Conservation (phyloP, 192 early-diverging fungal species). For the Gryganskiella cystojenkinii region DNA sequence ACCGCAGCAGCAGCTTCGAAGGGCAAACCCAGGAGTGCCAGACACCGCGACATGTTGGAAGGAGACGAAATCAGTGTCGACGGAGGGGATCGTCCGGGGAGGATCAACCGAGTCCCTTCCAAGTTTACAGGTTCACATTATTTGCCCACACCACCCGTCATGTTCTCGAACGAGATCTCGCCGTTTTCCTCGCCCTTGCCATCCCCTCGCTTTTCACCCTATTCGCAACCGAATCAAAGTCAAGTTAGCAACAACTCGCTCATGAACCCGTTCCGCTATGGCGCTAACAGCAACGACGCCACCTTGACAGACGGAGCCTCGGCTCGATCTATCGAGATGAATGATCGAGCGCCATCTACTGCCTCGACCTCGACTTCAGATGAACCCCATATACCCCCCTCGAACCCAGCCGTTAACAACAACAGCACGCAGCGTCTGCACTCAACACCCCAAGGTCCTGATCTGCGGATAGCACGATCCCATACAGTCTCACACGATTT, state of each 20-base stretch:
- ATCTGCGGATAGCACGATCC: slow-evolving; percentile 15
- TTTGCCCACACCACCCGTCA: slow-evolving; percentile 24
- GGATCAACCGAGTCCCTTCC: slow-evolving; percentile 10
- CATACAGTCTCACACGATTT: background rate
- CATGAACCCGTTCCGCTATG: slow-evolving; percentile 27
- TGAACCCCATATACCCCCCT: background rate
- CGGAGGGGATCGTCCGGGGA: too few relatives aligned
- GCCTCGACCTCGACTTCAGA: background rate
- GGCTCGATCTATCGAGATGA: slow-evolving; percentile 18
- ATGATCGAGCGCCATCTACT: background rate
- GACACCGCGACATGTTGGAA: too few relatives aligned
- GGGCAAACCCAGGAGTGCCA: background rate
- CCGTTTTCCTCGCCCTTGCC: slow-evolving; percentile 7
- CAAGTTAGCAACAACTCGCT: slow-evolving; percentile 33
- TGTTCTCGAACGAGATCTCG: slow-evolving; percentile 3
- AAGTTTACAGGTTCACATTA: slow-evolving; percentile 44
- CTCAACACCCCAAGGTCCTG: background rate
- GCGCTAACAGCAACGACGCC: background rate
- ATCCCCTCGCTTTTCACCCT: slow-evolving; percentile 30
- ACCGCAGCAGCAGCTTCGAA: too few relatives aligned
- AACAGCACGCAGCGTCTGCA: background rate
- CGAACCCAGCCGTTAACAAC: too few relatives aligned
- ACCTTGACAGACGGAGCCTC: too few relatives aligned
- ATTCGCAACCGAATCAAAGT: slow-evolving; percentile 25
- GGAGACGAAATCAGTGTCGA: background rate